Conservation (phyloP, 768 basidiomycete genomes). For the Clitopilus hobsonii region DNA sequence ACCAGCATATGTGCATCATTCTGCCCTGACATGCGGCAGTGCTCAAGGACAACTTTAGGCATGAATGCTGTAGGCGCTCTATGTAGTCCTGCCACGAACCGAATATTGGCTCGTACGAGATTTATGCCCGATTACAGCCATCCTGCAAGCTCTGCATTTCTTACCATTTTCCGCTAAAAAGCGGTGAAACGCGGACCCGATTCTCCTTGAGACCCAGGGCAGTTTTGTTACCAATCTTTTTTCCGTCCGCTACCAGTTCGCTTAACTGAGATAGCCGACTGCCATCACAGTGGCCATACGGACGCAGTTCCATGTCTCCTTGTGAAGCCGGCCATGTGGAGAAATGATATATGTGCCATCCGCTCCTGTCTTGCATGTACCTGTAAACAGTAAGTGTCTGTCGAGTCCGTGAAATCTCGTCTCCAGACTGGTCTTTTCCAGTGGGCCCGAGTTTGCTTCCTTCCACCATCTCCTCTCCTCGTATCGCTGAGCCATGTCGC, state of each 20-base stretch:
- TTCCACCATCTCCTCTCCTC: conserved; percentile 9
- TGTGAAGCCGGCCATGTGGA: conserved; percentile 8
- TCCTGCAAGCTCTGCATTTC: no score
- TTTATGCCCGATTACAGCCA: no score
- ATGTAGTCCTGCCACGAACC: no score
- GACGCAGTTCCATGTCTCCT: conserved; percentile 1
- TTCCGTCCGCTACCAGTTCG: conserved; percentile 1
- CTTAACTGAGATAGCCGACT: conserved; percentile 7
- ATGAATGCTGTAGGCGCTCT: background rate
- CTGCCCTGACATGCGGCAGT: no score
- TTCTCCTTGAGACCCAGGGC: background rate
- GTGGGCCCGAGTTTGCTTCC: conserved; percentile 17
- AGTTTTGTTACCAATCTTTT: background rate
- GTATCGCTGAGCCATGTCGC: conserved; percentile 42
- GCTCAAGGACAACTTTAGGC: no score
- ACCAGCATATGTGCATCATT: no score
- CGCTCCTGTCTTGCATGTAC: background rate
- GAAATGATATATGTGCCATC: conserved; percentile 7
- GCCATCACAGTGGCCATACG: conserved; percentile 7
- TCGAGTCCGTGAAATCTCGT: conserved; percentile 3
- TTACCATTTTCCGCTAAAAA: background rate
- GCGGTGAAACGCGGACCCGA: background rate
- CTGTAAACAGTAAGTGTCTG: conserved; percentile 3
- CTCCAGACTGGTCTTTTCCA: conserved; percentile 9
- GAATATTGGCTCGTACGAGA: no score